These are phyloP conservation scores for Amniculicola lignicola DNA, from an alignment of 495 filamentous ascomycete genomes.

Conservation along the genomic window DNA sequence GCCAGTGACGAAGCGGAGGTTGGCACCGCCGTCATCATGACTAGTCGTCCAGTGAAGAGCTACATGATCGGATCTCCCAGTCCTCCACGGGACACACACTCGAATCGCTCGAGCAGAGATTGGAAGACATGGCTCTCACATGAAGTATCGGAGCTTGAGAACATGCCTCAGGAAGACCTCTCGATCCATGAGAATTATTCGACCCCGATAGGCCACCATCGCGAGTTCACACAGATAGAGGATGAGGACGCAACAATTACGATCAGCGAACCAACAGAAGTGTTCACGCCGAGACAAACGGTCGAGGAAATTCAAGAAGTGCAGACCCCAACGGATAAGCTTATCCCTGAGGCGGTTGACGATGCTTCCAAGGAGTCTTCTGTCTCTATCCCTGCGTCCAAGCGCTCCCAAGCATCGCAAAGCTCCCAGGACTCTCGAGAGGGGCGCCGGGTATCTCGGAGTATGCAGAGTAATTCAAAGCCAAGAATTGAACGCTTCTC, in stretches of 20 bases:
- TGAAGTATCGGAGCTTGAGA: conserved; percentile 34
- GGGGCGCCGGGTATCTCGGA: background rate
- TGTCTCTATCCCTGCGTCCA: background rate
- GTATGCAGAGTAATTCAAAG: background rate
- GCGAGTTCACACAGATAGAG: conserved; percentile 19
- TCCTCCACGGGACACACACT: conserved; percentile 9
- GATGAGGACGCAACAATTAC: conserved; percentile 1
- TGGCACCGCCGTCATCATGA: conserved; percentile 35
- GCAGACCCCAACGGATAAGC: background rate
- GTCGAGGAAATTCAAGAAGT: background rate
- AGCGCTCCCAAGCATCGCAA: background rate
- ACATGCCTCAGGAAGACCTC: conserved; percentile 14
- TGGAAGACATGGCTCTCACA: conserved; percentile 40
- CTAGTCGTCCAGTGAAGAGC: conserved; percentile 36
- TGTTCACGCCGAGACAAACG: background rate
- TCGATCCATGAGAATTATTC: conserved; percentile 16
- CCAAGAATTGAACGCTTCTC: background rate
- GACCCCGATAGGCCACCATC: conserved; percentile 13
- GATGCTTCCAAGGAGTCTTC: background rate
- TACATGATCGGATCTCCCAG: conserved; percentile 34
- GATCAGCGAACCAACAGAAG: conserved; percentile 1
- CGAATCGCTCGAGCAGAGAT: conserved; percentile 34
- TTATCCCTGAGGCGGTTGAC: background rate
- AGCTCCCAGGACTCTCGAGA: background rate
- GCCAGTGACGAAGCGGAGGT: conserved; percentile 4